Percentiles rank a stretch among this genome's conserved stretches.
These are phyloP conservation scores for Fraxinus cuspidata DNA, from an alignment of 257 asterid species.

Conservation along the genomic window DNA sequence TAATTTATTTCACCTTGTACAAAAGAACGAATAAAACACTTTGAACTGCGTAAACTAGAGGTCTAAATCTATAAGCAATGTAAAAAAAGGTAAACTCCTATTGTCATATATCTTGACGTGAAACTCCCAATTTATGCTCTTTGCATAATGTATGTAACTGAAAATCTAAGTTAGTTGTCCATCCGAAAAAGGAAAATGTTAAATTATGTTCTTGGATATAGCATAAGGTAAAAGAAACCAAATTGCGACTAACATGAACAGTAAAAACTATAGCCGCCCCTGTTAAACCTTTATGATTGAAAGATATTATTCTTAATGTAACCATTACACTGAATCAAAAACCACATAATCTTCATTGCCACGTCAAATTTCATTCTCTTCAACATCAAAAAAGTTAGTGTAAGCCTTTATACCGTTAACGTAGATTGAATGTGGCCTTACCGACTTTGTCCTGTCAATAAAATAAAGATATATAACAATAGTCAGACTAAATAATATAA, in stretches of 20 bases:
- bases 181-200: background rate
- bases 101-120: background rate
- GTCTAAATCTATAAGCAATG: background rate
- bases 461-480: background rate
- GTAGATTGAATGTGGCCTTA: conserved; percentile 46
- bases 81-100: background rate
- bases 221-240: background rate
- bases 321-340: conserved; percentile 6
- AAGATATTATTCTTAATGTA: conserved; percentile 22
- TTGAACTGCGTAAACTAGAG: background rate
- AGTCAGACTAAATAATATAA: background rate
- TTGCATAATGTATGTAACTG: background rate
- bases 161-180: conserved; percentile 13
- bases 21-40: too few relatives aligned
- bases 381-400: background rate
- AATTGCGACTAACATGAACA: conserved; percentile 8
- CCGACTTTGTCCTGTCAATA: conserved; percentile 90
- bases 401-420: conserved; percentile 9
- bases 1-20: background rate
- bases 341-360: conserved; percentile 21
- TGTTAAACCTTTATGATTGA: background rate
- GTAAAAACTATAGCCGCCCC: background rate
- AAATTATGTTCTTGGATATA: background rate
- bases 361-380: conserved; percentile 12
- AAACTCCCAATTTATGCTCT: background rate